Percentiles rank a stretch among this genome's conserved stretches.
phyloP scores from a whole-genome alignment of 202 grass and related monocot species.

The Zoysia matrella region DNA sequence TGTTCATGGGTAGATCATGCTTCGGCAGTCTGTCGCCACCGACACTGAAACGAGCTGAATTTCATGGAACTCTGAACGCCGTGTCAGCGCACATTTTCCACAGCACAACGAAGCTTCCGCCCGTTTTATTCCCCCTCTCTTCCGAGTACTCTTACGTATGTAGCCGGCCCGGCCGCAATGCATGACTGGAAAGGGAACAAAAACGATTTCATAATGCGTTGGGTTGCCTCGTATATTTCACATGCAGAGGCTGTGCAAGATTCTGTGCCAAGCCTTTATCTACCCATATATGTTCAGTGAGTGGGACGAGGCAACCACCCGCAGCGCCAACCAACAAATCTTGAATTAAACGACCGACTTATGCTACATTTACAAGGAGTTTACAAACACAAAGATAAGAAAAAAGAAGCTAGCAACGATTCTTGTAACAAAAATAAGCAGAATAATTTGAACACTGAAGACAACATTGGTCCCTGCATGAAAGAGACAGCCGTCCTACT shows the following conservation, averaged over 20 bases:
- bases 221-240: neutral
- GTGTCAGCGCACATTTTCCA: too few species aligned
- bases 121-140: too few species aligned
- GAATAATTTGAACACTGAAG: neutral
- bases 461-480: slow-evolving; percentile 32
- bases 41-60: too few species aligned
- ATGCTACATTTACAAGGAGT: slow-evolving; percentile 46
- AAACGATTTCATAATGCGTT: neutral
- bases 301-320: slow-evolving; percentile 9
- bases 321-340: slow-evolving; percentile 1
- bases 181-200: neutral
- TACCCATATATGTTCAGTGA: neutral
- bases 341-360: slow-evolving; percentile 16
- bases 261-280: neutral
- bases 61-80: too few species aligned
- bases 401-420: neutral
- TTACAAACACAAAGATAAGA: neutral
- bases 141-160: too few species aligned
- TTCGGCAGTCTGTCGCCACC: too few species aligned
- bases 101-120: too few species aligned
- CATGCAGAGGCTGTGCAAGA: neutral
- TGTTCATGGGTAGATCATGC: too few species aligned
- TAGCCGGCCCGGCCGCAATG: neutral
- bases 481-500: slow-evolving; percentile 60
- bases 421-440: neutral